Evolutionary conservation across 1,284 basidiomycete species (phyloP).

Genomic region (Ceratobasidium sp.): DNA sequence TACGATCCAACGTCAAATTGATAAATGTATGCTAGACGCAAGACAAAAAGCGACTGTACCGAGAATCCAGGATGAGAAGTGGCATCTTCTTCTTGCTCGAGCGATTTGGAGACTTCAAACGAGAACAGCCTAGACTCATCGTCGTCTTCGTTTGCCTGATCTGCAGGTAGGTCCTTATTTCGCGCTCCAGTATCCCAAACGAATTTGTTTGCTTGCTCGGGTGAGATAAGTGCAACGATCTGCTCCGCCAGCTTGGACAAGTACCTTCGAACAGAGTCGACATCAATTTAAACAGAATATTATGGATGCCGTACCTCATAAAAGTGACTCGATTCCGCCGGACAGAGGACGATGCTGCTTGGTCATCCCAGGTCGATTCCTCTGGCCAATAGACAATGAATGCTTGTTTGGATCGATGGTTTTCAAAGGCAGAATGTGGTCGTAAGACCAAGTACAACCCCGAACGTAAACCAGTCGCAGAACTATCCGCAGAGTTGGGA

Average conservation of each 20-base stretch:
- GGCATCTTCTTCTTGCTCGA: conserved; percentile 64
- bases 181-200: conserved; percentile 22
- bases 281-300: no score
- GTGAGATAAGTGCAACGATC: conserved; percentile 57
- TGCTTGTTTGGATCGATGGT: background rate
- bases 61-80: conserved; percentile 54
- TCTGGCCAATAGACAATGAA: conserved; percentile 44
- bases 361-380: conserved; percentile 42
- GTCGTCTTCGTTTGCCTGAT: conserved; percentile 56
- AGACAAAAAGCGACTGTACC: conserved; percentile 47
- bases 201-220: no score
- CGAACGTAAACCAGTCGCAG: background rate
- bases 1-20: background rate
- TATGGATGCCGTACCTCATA: background rate
- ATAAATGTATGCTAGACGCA: background rate
- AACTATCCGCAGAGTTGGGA: background rate
- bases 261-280: conserved; percentile 52
- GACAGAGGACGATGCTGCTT: conserved; percentile 39
- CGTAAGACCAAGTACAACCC: conserved; percentile 4
- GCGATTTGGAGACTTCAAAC: conserved; percentile 63
- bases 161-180: conserved; percentile 21
- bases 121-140: no score
- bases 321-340: conserved; percentile 40
- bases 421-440: background rate
- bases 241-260: conserved; percentile 65